Evolutionary conservation across 164 flowering plant genomes (phyloP).

Genomic region (Houttuynia cordata): DNA sequence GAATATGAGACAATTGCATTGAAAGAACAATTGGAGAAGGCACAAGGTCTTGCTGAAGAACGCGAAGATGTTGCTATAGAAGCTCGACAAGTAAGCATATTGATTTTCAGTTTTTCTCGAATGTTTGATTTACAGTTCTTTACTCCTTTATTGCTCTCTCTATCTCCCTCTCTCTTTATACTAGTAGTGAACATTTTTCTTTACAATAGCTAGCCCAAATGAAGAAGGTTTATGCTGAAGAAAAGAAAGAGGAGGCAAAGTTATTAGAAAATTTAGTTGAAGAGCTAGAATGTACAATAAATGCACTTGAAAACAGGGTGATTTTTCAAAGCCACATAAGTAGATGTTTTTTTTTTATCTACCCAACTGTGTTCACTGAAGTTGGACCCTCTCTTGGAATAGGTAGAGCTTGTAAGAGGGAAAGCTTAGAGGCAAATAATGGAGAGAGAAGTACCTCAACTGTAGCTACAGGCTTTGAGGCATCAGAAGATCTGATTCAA

Average conservation of each 20-base stretch:
- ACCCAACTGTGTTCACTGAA: neutral
- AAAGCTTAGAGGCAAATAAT: slow-evolving; percentile 83
- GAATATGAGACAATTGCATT: too few relatives aligned
- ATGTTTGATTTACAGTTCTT: neutral
- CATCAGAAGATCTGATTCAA: too few relatives aligned
- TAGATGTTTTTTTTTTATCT: neutral
- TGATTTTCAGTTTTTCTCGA: neutral
- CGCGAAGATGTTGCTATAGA: slow-evolving; percentile 61
- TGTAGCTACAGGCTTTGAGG: too few relatives aligned
- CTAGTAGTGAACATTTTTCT: too few relatives aligned
- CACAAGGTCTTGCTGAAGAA: slow-evolving; percentile 48
- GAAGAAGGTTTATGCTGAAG: slow-evolving; percentile 52
- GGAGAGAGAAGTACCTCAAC: slow-evolving; percentile 81
- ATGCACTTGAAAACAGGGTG: too few relatives aligned
- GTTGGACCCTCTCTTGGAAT: neutral
- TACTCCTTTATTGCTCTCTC: slow-evolving; percentile 3
- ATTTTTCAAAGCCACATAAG: too few relatives aligned
- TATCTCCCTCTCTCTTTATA: too few relatives aligned
- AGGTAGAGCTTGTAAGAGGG: slow-evolving; percentile 77
- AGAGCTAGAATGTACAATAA: slow-evolving; percentile 87
- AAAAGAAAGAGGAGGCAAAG: slow-evolving; percentile 85
- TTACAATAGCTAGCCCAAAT: slow-evolving; percentile 53
- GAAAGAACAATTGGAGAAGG: slow-evolving; percentile 53
- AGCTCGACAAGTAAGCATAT: slow-evolving; percentile 58
- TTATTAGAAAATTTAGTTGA: too few relatives aligned